Evolutionary conservation across 805 yeast species (phyloP).

Genomic region (Diddensiella santjacobensis): DNA sequence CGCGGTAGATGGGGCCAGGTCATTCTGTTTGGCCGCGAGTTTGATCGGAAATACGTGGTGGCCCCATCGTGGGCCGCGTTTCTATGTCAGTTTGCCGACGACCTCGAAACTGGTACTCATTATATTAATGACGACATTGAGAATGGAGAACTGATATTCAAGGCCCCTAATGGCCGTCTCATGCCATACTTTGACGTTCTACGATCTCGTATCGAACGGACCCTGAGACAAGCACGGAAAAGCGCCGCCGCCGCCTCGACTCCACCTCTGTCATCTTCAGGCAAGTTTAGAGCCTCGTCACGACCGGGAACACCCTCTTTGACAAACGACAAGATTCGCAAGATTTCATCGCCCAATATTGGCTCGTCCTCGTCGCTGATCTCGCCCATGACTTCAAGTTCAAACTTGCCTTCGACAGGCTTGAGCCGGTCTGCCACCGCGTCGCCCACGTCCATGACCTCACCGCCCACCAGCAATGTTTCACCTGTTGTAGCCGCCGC

Average conservation of each 20-base stretch:
- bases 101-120: conserved; percentile 80
- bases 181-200: conserved; percentile 60
- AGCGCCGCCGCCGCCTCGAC: conserved; percentile 10
- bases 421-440: conserved; percentile 1
- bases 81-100: conserved; percentile 75
- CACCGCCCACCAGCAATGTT: conserved; percentile 7
- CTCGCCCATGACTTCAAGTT: conserved; percentile 16
- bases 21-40: conserved; percentile 89
- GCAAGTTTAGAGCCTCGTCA: conserved; percentile 4
- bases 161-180: conserved; percentile 70
- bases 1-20: conserved; percentile 86
- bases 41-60: conserved; percentile 80
- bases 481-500: conserved; percentile 2
- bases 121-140: conserved; percentile 61
- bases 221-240: conserved; percentile 16
- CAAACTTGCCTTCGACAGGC: conserved; percentile 18
- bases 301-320: conserved; percentile 7
- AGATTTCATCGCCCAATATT: conserved; percentile 9
- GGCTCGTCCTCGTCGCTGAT: conserved; percentile 10
- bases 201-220: conserved; percentile 41
- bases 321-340: conserved; percentile 4
- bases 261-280: not conserved
- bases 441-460: not conserved
- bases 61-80: conserved; percentile 91
- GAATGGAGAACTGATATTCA: conserved; percentile 48